Evolutionary conservation across 305 asterid genomes (phyloP).

Genomic region (Fraxinus baroniana): DNA sequence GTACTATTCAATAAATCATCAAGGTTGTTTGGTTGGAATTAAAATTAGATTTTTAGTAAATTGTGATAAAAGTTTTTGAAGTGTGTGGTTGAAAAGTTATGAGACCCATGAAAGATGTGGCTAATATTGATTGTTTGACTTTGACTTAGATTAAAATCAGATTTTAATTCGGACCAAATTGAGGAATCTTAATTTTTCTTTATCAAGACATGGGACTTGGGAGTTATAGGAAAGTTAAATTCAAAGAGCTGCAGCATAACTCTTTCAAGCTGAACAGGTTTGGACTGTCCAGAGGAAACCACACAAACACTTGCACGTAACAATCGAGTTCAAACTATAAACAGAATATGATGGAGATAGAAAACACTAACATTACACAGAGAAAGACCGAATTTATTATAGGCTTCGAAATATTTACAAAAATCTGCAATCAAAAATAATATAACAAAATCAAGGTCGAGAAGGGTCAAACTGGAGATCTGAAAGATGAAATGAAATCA

Average conservation of each 20-base stretch:
- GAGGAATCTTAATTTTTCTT: too few relatives aligned
- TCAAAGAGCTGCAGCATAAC: background rate
- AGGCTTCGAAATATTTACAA: background rate
- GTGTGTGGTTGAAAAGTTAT: too few relatives aligned
- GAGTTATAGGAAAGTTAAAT: background rate
- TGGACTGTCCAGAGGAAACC: background rate
- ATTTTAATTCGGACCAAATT: too few relatives aligned
- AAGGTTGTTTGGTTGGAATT: too few relatives aligned
- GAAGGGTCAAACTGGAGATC: conserved; percentile 6
- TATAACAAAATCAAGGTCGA: background rate
- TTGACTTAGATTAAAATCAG: too few relatives aligned
- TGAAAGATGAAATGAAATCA: conserved; percentile 32
- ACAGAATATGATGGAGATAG: background rate
- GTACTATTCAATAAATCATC: too few relatives aligned
- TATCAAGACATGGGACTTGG: background rate
- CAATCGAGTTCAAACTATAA: background rate
- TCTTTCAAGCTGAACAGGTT: background rate
- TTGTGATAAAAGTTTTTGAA: too few relatives aligned
- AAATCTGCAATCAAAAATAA: background rate
- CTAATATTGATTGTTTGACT: too few relatives aligned
- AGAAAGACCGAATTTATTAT: background rate
- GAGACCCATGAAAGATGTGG: too few relatives aligned
- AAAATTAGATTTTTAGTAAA: too few relatives aligned
- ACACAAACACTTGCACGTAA: background rate
- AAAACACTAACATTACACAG: background rate